Conservation (phyloP, 345 rosid species). For the Arabis hirsuta region DNA sequence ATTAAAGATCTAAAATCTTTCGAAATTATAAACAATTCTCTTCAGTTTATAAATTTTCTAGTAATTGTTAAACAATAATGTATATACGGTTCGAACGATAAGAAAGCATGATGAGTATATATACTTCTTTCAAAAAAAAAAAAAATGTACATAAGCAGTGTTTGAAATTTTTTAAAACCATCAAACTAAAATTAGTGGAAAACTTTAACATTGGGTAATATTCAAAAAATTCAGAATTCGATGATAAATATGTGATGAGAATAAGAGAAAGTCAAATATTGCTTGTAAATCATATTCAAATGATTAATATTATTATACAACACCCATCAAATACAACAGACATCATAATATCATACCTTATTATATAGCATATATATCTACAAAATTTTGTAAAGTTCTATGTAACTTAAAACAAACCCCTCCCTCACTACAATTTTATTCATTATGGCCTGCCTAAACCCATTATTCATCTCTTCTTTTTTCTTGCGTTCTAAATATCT, state of each 20-base stretch:
- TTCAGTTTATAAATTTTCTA: neutral
- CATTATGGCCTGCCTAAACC: constrained; percentile 34
- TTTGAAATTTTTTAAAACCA: too few relatives aligned
- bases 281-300: constrained; percentile 9
- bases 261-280: neutral
- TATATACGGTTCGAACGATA: too few relatives aligned
- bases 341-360: constrained; percentile 8
- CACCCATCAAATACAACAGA: constrained; percentile 33
- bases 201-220: too few relatives aligned
- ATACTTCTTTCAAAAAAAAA: too few relatives aligned
- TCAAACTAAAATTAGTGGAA: too few relatives aligned
- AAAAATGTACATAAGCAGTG: too few relatives aligned
- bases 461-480: constrained; percentile 28
- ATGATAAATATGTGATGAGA: neutral
- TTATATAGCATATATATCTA: constrained; percentile 18
- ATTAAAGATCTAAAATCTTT: neutral
- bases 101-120: too few relatives aligned
- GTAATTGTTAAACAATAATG: too few relatives aligned
- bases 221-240: too few relatives aligned
- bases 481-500: constrained; percentile 27
- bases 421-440: constrained; percentile 32
- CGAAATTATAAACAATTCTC: neutral
- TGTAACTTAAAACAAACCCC: constrained; percentile 29
- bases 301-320: constrained; percentile 17
- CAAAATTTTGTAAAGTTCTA: constrained; percentile 39